Conservation (phyloP, 225 moss, liverwort and hornwort genomes). For the Pleurozium schreberi region DNA sequence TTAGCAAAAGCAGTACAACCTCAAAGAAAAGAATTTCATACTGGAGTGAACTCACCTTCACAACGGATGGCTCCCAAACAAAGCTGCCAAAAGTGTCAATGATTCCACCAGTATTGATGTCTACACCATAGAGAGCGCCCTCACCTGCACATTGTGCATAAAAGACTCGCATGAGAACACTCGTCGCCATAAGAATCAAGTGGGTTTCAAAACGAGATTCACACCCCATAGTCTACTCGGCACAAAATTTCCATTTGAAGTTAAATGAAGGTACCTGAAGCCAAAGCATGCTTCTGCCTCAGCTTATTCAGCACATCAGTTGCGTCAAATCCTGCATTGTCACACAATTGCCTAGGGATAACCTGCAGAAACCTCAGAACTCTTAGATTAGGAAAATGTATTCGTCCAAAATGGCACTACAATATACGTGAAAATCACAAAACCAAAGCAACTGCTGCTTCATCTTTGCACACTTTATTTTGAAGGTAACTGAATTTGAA, state of each 20-base stretch:
- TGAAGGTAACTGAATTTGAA: neutral
- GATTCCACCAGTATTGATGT: slow-evolving; percentile 84
- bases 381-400: neutral
- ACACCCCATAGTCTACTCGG: neutral
- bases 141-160: slow-evolving; percentile 44
- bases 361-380: slow-evolving; percentile 32
- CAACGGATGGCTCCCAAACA: slow-evolving; percentile 96
- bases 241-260: neutral
- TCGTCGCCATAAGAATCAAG: neutral
- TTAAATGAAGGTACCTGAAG: slow-evolving; percentile 35
- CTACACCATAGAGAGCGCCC: slow-evolving; percentile 80
- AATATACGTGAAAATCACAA: neutral
- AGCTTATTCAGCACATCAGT: slow-evolving; percentile 96
- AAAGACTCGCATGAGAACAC: neutral
- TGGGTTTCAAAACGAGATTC: neutral
- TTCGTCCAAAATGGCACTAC: neutral
- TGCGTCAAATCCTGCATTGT: slow-evolving; percentile 98
- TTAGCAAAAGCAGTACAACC: neutral
- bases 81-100: slow-evolving; percentile 73
- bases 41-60: slow-evolving; percentile 41
- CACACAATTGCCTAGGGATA: slow-evolving; percentile 95
- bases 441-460: neutral
- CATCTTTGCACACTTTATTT: neutral
- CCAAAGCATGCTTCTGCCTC: slow-evolving; percentile 87
- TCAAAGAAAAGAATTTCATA: neutral